Evolutionary conservation across 352 stramenopile species (phyloP).

Genomic region (Aphanomyces invadans): DNA sequence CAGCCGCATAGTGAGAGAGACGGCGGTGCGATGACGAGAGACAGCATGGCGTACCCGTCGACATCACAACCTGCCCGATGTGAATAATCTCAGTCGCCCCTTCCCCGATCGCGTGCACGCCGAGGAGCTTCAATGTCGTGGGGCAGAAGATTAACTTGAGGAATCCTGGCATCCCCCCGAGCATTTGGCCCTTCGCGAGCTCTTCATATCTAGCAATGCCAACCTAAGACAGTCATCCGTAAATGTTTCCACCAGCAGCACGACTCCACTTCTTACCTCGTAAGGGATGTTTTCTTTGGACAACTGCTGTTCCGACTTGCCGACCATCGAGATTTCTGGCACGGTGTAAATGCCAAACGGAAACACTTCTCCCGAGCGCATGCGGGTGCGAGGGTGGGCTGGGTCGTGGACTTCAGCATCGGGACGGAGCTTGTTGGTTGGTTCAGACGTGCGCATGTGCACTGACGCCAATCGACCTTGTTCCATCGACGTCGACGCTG

Average conservation of each 20-base stretch:
- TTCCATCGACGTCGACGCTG: constrained; percentile 86
- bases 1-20: constrained; percentile 24
- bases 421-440: constrained; percentile 47
- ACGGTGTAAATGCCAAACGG: constrained; percentile 90
- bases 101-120: constrained; percentile 84
- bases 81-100: constrained; percentile 88
- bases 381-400: constrained; percentile 60
- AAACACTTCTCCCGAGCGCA: constrained; percentile 78
- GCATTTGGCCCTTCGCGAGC: constrained; percentile 86
- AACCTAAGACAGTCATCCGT: constrained; percentile 31
- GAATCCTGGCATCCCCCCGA: constrained; percentile 68
- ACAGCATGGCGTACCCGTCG: background rate
- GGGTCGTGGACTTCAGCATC: constrained; percentile 50
- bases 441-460: constrained; percentile 75
- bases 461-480: constrained; percentile 79
- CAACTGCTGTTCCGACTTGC: constrained; percentile 83
- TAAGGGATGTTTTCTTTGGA: constrained; percentile 74
- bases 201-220: constrained; percentile 82
- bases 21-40: background rate
- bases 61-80: constrained; percentile 86
- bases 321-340: constrained; percentile 87
- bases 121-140: constrained; percentile 66
- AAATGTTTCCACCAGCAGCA: too few species aligned
- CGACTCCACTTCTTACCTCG: too few species aligned
- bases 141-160: constrained; percentile 87